These are phyloP conservation scores for Planoprotostelium fungivorum DNA, from an alignment of 78 protist genomes.

Conservation along the genomic window DNA sequence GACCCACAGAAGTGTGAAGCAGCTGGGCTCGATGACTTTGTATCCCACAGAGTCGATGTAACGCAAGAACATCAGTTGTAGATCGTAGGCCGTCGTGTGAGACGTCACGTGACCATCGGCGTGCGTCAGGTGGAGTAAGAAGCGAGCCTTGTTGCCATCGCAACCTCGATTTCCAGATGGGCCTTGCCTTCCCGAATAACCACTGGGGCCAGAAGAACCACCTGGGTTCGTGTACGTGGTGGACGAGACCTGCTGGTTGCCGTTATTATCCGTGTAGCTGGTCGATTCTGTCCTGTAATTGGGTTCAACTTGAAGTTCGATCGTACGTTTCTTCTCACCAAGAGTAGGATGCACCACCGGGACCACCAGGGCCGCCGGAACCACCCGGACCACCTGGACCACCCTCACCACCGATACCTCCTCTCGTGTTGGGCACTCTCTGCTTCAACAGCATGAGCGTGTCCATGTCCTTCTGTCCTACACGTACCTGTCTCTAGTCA, in stretches of 20 bases:
- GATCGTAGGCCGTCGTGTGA: slow-evolving; percentile 31
- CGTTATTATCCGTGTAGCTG: neutral
- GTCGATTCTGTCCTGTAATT: neutral
- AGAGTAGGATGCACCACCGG: slow-evolving; percentile 27
- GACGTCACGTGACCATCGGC: neutral
- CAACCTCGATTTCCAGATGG: slow-evolving; percentile 11
- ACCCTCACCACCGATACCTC: slow-evolving; percentile 36
- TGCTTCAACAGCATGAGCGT: slow-evolving; percentile 35
- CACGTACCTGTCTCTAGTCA: neutral
- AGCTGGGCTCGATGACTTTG: slow-evolving; percentile 33
- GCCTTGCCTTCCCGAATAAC: slow-evolving; percentile 14
- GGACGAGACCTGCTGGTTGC: neutral
- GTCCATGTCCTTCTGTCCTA: slow-evolving; percentile 31
- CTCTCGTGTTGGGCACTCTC: slow-evolving; percentile 8
- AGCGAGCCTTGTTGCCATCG: slow-evolving; percentile 3
- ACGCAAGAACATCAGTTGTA: slow-evolving; percentile 7
- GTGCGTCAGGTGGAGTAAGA: neutral
- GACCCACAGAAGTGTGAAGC: slow-evolving; percentile 14
- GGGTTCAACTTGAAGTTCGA: neutral
- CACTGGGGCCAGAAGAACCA: slow-evolving; percentile 23
- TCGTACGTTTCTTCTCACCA: slow-evolving; percentile 3
- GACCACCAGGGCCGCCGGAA: slow-evolving; percentile 39
- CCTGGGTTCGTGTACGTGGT: neutral
- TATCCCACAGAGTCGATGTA: slow-evolving; percentile 34
- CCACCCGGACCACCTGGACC: slow-evolving; percentile 35